Base-by-base conservation (phyloP, 192 early-diverging fungal species). In the Borealophlyctis nickersoniae region DNA sequence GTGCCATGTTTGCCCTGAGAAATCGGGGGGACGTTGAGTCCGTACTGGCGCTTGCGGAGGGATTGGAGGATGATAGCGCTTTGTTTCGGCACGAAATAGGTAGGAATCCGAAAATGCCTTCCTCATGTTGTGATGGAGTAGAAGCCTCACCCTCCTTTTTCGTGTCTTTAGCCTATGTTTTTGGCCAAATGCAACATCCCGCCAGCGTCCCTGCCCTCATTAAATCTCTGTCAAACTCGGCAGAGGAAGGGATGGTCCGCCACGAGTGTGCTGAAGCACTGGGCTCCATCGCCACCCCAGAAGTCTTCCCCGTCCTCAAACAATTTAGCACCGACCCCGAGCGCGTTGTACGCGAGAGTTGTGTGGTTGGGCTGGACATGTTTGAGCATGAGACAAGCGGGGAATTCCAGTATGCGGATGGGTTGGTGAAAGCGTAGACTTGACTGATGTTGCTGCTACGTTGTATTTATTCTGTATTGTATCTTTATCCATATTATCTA, bases 251-350 rank as follows among this genome's bases (percentile, higher is more conserved):
- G 36, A 98, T 98, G 93, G 96, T 98, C 2, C 86, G 96, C 19
- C 96, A 98, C 68, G 96, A 98, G 75, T 90, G 90, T 50, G 96
- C 96, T 2, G 96, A 98, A 81, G 96, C 96, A 9, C 72, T 98
- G 62, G 96, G 96, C 14, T 93, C 91, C 7, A 92, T 98, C 72
- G 96, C 94, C 39, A 92, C 91, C 1, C 84, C 86, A 36, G 91
- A 98, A 71, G 87, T 87, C 60, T 85, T 94, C 49, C 76, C 73
- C 9, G 79, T 87, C 26, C 74, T 98, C 54, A 76, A 87, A 51
- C 66, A 87, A 62, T 96, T 86, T 67, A 71, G 78, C 51, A 65
- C 82, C 3, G 94, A 96, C 69, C 61, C 84, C 3, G 90, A 91
- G 58, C 80, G 81, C 11, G 91, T 95, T 9, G 93, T 98, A 5